Evolutionary conservation across 768 basidiomycete genomes (phyloP), one percentile per base, ranked within the genome.

Genomic region (Basidioascus undulatus): DNA sequence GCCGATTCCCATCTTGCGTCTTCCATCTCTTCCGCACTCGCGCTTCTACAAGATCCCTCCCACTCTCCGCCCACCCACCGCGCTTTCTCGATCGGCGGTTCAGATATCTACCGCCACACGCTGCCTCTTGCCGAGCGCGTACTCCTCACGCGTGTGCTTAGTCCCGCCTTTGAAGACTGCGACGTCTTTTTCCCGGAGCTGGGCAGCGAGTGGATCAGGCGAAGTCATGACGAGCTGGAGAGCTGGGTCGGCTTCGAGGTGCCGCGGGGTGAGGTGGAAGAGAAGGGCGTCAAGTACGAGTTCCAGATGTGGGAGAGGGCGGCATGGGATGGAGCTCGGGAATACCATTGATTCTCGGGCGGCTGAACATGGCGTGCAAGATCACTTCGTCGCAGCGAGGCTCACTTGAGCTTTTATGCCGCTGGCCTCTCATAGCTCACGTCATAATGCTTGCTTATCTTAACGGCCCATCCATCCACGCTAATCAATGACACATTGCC

Each of bases 241-340:
- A 9, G 28, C 10, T 30, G 9, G 10, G 28, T 30, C 28, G 28
- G 28, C 28, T 30, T 30, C 15, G 28, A 30, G 28, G 28, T 30
- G 28, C 28, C 28, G 28, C 28, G 28, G 15, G 28, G 28, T 9
- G 28, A 40, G 26, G 46, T 40, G 13, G 70, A 72, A 55, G 84
- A 92, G 58, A 76, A 77, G 41, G 81, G 74, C 9, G 63, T 82
- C 34, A 64, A 67, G 48, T 98, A 87, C 56, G 78, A 81, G 61
- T 92, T 75, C 58, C 81, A 98, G 63, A 84, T 98, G 84, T 98
- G 89, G 89, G n/a, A n/a, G n/a, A n/a, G n/a, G n/a, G n/a, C n/a
- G n/a, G n/a, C n/a, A n/a, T n/a, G n/a, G n/a, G n/a, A n/a, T n/a
- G n/a, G n/a, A n/a, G n/a, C n/a, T n/a, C n/a, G n/a, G n/a, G n/a